These are phyloP conservation scores for Microcyclosporella mali DNA, from an alignment of 2,329 filamentous ascomycete genomes.

Conservation along the genomic window DNA sequence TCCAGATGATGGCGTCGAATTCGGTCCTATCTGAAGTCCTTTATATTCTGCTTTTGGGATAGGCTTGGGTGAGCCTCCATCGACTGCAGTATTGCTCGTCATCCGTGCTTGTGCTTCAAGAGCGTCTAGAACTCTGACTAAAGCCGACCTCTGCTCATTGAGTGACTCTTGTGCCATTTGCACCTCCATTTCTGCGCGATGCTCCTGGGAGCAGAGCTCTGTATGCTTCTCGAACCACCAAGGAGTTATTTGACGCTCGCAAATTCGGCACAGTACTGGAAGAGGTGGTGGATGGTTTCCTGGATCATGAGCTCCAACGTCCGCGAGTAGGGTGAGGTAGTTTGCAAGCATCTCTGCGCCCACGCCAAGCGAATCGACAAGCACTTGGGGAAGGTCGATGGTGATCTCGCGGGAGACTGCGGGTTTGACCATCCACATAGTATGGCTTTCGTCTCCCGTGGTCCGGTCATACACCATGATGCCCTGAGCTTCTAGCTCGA, in stretches of 20 bases:
- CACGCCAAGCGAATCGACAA: constrained; percentile 89
- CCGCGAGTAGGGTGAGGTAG: constrained; percentile 83
- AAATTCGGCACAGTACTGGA: constrained; percentile 90
- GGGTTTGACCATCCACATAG: constrained; percentile 99
- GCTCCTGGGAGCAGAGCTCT: constrained; percentile 90
- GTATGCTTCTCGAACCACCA: constrained; percentile 99
- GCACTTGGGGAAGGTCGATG: constrained; percentile 81
- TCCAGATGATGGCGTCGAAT: constrained; percentile 61
- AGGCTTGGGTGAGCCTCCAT: constrained; percentile 25
- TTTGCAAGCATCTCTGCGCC: constrained; percentile 91
- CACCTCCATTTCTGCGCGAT: constrained; percentile 94
- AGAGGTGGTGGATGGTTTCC: constrained; percentile 71
- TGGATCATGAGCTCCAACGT: constrained; percentile 69
- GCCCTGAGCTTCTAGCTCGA: constrained; percentile 89
- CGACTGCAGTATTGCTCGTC: constrained; percentile 51
- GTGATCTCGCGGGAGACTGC: constrained; percentile 88
- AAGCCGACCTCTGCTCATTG: constrained; percentile 84
- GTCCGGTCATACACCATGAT: constrained; percentile 95
- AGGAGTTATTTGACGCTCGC: constrained; percentile 90
- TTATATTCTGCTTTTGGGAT: constrained; percentile 67
- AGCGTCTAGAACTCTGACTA: constrained; percentile 91
- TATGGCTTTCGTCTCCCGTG: constrained; percentile 83
- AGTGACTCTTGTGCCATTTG: constrained; percentile 91
- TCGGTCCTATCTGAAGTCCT: constrained; percentile 69
- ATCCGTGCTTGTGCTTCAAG: constrained; percentile 72